Conservation (phyloP, 169 alveolate genomes). For the Hepatocystis sp. region DNA sequence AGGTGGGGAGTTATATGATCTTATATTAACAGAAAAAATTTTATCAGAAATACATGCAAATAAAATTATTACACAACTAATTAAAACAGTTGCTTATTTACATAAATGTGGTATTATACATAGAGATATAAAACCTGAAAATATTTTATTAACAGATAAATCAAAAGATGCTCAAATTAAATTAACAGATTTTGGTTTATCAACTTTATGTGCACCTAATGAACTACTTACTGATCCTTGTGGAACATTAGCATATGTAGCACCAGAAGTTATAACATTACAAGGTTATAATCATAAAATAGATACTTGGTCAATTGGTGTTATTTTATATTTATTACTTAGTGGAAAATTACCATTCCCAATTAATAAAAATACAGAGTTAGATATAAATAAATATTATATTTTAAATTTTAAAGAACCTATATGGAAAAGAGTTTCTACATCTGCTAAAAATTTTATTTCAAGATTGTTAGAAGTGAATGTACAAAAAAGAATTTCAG, state of each 20-base stretch:
- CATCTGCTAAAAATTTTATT: slow-evolving; percentile 88
- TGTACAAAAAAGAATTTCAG: slow-evolving; percentile 85
- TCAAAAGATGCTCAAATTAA: slow-evolving; percentile 93
- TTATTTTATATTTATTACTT: slow-evolving; percentile 89
- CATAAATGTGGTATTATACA: slow-evolving; percentile 96
- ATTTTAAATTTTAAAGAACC: slow-evolving; percentile 84
- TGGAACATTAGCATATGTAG: slow-evolving; percentile 94
- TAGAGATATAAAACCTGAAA: slow-evolving; percentile 98
- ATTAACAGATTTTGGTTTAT: slow-evolving; percentile 96
- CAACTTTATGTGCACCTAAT: slow-evolving; percentile 91
- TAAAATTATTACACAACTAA: slow-evolving; percentile 91
- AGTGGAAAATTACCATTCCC: slow-evolving; percentile 94
- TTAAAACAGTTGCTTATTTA: slow-evolving; percentile 94
- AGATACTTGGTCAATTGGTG: slow-evolving; percentile 95
- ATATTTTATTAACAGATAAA: slow-evolving; percentile 93
- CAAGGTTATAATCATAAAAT: slow-evolving; percentile 92
- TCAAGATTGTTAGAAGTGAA: slow-evolving; percentile 79
- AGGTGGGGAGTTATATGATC: slow-evolving; percentile 92
- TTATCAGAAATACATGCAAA: slow-evolving; percentile 88
- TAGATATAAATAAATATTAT: slow-evolving; percentile 76
- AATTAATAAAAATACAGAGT: slow-evolving; percentile 79
- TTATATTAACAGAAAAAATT: slow-evolving; percentile 79
- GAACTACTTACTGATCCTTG: slow-evolving; percentile 92
- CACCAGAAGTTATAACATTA: slow-evolving; percentile 93
- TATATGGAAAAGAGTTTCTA: slow-evolving; percentile 85